Evolutionary conservation across 352 stramenopile genomes (phyloP).

Genomic region (Pythium utonaiense): DNA sequence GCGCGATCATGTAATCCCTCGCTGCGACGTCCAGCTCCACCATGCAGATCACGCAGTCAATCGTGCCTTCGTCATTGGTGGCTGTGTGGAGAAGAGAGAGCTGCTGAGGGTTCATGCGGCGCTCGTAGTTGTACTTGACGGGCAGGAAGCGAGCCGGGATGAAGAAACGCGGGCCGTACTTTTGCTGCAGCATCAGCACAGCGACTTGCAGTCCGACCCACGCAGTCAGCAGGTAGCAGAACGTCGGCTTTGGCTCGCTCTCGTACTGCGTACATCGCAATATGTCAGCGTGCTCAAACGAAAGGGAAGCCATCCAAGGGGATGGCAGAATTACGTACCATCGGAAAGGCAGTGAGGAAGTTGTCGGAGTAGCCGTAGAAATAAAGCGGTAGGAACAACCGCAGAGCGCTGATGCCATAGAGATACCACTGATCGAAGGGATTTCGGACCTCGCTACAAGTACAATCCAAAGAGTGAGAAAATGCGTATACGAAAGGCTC

Average conservation of each 20-base stretch:
- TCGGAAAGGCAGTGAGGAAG: conserved; percentile 87
- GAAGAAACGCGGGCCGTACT: conserved; percentile 93
- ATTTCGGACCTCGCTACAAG: conserved; percentile 84
- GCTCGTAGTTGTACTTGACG: conserved; percentile 97
- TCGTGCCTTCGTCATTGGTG: conserved; percentile 58
- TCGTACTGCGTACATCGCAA: conserved; percentile 60
- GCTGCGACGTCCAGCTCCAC: conserved; percentile 73
- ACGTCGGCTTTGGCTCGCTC: conserved; percentile 53
- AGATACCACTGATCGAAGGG: conserved; percentile 94
- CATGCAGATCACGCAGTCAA: conserved; percentile 88
- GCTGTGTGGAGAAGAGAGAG: conserved; percentile 53
- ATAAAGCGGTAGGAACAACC: conserved; percentile 95
- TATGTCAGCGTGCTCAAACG: too few relatives aligned
- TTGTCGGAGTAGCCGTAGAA: conserved; percentile 93
- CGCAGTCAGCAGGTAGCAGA: conserved; percentile 75
- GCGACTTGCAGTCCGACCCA: conserved; percentile 93
- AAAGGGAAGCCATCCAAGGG: too few relatives aligned
- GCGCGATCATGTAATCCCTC: conserved; percentile 94
- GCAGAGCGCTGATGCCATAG: conserved; percentile 91
- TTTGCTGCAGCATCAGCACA: conserved; percentile 90
- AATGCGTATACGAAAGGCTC: too few relatives aligned
- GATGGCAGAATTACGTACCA: conserved; percentile 36
- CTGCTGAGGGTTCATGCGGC: conserved; percentile 69
- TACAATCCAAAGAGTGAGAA: background rate
- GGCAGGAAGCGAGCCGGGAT: conserved; percentile 94